Conservation (phyloP, 2,329 filamentous ascomycete genomes). For the Cladophialophora bantiana region DNA sequence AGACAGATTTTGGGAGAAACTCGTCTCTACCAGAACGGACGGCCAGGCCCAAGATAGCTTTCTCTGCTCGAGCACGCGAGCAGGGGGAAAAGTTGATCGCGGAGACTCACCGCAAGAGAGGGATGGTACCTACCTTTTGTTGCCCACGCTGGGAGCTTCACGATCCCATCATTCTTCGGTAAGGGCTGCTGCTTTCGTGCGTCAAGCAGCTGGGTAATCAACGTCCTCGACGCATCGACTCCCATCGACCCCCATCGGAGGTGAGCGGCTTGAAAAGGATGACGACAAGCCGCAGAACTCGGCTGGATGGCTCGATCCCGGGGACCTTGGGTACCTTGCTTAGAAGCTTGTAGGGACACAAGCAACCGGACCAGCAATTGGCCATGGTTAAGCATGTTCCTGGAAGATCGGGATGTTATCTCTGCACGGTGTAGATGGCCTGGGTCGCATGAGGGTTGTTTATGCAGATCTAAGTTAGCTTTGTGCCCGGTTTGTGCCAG, state of each 20-base stretch:
- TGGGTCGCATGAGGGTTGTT: background rate
- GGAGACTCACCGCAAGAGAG: background rate
- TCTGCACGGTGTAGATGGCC: background rate
- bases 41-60: background rate
- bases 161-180: constrained; percentile 8
- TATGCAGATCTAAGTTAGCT: constrained; percentile 3
- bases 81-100: constrained; percentile 8
- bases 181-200: background rate
- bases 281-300: background rate
- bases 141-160: constrained; percentile 3
- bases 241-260: constrained; percentile 12
- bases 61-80: constrained; percentile 17
- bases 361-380: constrained; percentile 17
- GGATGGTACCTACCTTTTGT: constrained; percentile 24
- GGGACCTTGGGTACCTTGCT: constrained; percentile 14
- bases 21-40: background rate
- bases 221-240: background rate
- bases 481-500: background rate
- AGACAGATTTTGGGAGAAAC: background rate
- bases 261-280: background rate
- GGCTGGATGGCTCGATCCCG: background rate
- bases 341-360: constrained; percentile 1
- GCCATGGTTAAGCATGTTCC: background rate
- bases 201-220: background rate
- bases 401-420: constrained; percentile 2